Conservation (phyloP, 2,329 filamentous ascomycete species). For the Trichoderma harzianum region DNA sequence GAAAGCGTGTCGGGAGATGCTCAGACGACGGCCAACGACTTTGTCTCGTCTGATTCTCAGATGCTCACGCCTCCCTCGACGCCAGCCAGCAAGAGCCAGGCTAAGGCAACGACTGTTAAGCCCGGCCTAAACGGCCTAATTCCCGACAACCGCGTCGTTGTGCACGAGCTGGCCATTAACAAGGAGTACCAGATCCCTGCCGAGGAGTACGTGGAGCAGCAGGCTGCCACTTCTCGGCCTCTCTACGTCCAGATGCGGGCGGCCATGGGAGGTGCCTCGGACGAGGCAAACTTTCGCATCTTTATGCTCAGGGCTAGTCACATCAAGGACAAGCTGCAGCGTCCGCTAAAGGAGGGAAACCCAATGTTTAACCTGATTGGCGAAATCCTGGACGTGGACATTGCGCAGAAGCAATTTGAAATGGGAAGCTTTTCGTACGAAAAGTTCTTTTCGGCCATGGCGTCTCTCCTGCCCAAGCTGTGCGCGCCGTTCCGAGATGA, state of each 20-base stretch:
- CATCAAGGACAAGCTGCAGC: conserved; percentile 68
- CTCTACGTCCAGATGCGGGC: conserved; percentile 56
- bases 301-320: conserved; percentile 68
- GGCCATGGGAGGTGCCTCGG: conserved; percentile 64
- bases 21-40: conserved; percentile 36
- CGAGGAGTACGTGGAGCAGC: conserved; percentile 57
- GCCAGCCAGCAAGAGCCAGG: conserved; percentile 40
- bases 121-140: conserved; percentile 52
- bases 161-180: conserved; percentile 78
- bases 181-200: conserved; percentile 70
- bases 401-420: conserved; percentile 65
- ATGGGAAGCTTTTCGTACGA: conserved; percentile 76
- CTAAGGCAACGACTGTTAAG: conserved; percentile 35
- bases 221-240: conserved; percentile 46
- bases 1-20: conserved; percentile 41
- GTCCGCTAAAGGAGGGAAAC: conserved; percentile 66
- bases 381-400: conserved; percentile 70
- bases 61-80: conserved; percentile 54
- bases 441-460: conserved; percentile 75
- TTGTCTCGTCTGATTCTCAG: conserved; percentile 43
- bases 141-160: conserved; percentile 69
- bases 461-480: conserved; percentile 69
- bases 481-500: conserved; percentile 79
- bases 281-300: conserved; percentile 63
- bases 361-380: conserved; percentile 72